phyloP scores from a whole-genome alignment of 805 yeast genomes.

The Metschnikowia drakensbergensis region DNA sequence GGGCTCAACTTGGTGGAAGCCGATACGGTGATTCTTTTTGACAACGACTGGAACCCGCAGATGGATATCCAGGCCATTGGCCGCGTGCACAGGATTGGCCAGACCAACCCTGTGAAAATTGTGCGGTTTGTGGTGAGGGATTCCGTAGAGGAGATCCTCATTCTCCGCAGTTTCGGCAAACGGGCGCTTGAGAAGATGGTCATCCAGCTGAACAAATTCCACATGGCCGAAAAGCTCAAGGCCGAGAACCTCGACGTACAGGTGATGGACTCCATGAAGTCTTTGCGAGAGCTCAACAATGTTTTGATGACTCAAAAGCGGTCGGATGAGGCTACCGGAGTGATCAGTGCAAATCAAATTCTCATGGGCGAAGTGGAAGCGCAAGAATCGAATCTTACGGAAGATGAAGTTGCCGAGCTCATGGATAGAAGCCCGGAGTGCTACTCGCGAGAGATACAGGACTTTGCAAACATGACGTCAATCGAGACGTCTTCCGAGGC shows the following conservation, averaged over 20 bases:
- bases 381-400: slow-evolving; percentile 20
- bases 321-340: background rate
- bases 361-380: slow-evolving; percentile 6
- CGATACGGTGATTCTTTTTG: slow-evolving; percentile 85
- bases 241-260: slow-evolving; percentile 15
- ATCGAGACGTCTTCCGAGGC: slow-evolving; percentile 28
- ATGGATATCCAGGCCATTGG: slow-evolving; percentile 96
- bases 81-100: slow-evolving; percentile 92
- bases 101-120: slow-evolving; percentile 74
- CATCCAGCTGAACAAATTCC: slow-evolving; percentile 38
- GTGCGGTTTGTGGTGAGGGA: slow-evolving; percentile 73
- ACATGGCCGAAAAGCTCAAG: slow-evolving; percentile 27
- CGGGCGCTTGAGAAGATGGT: slow-evolving; percentile 74
- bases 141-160: slow-evolving; percentile 79
- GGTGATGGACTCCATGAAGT: slow-evolving; percentile 13
- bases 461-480: slow-evolving; percentile 28
- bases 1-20: slow-evolving; percentile 86
- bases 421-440: slow-evolving; percentile 46
- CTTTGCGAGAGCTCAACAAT: slow-evolving; percentile 6
- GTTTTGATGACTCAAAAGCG: background rate
- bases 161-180: slow-evolving; percentile 77
- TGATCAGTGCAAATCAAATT: slow-evolving; percentile 4
- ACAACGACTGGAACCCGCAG: slow-evolving; percentile 97
- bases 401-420: slow-evolving; percentile 47
- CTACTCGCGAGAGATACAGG: slow-evolving; percentile 27